phyloP scores from a whole-genome alignment of 78 protist genomes.

The Dictyostelium brefeldianum region DNA sequence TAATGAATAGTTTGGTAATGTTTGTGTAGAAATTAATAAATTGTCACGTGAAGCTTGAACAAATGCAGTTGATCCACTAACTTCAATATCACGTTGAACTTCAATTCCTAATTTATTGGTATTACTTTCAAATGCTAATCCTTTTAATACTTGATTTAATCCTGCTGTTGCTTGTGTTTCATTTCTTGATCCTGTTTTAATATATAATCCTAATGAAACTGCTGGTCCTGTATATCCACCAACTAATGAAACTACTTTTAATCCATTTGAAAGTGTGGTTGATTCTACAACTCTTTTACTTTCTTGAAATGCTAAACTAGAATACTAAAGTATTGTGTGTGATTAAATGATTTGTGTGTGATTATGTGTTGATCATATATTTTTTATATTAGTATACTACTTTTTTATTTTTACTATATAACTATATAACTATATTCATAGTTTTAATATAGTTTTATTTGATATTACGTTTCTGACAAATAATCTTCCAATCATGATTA shows the following conservation, averaged over 20 bases:
- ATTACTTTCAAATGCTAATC: slow-evolving; percentile 55
- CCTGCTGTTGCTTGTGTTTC: slow-evolving; percentile 72
- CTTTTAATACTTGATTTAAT: slow-evolving; percentile 54
- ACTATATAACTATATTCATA: too few species aligned
- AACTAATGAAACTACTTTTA: slow-evolving; percentile 68
- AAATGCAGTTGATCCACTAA: slow-evolving; percentile 44
- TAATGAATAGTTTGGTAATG: slow-evolving; percentile 36
- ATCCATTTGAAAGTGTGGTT: slow-evolving; percentile 54
- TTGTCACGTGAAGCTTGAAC: slow-evolving; percentile 61
- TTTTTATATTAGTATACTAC: neutral
- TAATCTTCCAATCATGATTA: slow-evolving; percentile 1
- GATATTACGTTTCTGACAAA: neutral
- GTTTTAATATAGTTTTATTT: neutral
- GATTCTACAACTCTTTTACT: slow-evolving; percentile 62
- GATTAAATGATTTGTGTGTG: too few species aligned
- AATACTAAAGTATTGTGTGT: neutral
- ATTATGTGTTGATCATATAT: too few species aligned
- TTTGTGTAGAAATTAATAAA: slow-evolving; percentile 45
- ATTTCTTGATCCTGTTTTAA: slow-evolving; percentile 72
- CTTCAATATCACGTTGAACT: slow-evolving; percentile 73
- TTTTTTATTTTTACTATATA: neutral
- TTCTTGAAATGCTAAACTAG: slow-evolving; percentile 26
- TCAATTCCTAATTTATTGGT: slow-evolving; percentile 35
- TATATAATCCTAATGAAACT: slow-evolving; percentile 64
- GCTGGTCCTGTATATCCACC: slow-evolving; percentile 80